Percentiles rank a stretch among this genome's conserved stretches.
phyloP scores from a whole-genome alignment of 2,329 filamentous ascomycete species.

The Magnaporthiopsis incrustans region DNA sequence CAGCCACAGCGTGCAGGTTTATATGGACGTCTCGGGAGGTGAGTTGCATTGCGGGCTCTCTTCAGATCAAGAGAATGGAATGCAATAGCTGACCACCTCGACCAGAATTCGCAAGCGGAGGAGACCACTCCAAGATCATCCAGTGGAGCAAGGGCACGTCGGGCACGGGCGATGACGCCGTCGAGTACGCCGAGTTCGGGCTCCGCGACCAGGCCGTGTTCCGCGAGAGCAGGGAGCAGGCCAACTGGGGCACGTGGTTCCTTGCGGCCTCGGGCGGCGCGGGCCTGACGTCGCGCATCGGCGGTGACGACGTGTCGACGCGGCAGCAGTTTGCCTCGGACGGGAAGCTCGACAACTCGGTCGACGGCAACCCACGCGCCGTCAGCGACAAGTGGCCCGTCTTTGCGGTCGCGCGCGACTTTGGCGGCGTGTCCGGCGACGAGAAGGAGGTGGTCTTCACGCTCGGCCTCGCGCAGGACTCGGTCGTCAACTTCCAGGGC shows the following conservation, averaged over 20 bases:
- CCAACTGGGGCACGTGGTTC: constrained; percentile 76
- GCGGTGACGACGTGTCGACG: constrained; percentile 52
- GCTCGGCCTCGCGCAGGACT: constrained; percentile 67
- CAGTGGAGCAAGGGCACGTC: constrained; percentile 52
- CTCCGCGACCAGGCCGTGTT: constrained; percentile 55
- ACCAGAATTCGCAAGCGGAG: constrained; percentile 61
- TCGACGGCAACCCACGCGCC: constrained; percentile 57
- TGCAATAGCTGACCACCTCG: not conserved
- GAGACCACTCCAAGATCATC: constrained; percentile 45
- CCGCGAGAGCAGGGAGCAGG: constrained; percentile 59
- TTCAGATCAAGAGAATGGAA: no score
- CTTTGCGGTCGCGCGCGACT: constrained; percentile 65
- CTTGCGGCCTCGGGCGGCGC: constrained; percentile 56
- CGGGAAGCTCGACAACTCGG: constrained; percentile 53
- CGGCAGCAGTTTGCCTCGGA: constrained; percentile 57
- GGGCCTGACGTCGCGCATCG: constrained; percentile 61
- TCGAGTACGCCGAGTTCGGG: constrained; percentile 58
- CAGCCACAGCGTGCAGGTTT: constrained; percentile 59
- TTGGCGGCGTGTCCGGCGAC: constrained; percentile 34
- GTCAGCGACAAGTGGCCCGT: constrained; percentile 67
- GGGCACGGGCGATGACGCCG: constrained; percentile 52
- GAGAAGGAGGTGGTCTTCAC: constrained; percentile 53
- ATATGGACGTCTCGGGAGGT: constrained; percentile 66
- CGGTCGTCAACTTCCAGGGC: constrained; percentile 69
- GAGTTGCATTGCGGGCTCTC: constrained; percentile 18